phyloP scores from a whole-genome alignment of 2,329 filamentous ascomycete genomes.

The Pleurostoma richardsiae region DNA sequence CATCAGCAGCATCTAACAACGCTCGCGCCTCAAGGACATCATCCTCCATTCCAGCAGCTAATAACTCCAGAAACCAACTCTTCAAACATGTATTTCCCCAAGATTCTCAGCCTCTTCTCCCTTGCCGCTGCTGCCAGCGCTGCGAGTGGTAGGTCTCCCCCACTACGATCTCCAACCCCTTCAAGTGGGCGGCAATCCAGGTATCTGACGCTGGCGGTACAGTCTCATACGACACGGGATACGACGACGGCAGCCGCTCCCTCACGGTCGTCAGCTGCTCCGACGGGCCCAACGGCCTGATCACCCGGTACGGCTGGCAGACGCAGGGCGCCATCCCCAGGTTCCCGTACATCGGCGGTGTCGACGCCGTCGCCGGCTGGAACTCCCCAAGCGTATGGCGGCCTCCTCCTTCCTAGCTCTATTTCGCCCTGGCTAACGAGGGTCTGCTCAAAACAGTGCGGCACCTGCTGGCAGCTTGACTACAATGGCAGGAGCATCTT shows the following conservation, averaged over 20 bases:
- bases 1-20: too few relatives aligned
- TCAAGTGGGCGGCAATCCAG: too few relatives aligned
- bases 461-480: conserved; percentile 51
- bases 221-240: conserved; percentile 69
- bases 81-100: conserved; percentile 16
- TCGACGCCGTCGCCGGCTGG: conserved; percentile 46
- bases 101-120: conserved; percentile 16
- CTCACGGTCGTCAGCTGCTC: conserved; percentile 60
- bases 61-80: neutral
- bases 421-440: too few relatives aligned
- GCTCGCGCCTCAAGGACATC: too few relatives aligned
- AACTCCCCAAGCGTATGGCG: conserved; percentile 38
- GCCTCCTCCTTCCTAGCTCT: too few relatives aligned
- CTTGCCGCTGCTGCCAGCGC: conserved; percentile 17
- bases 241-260: conserved; percentile 55
- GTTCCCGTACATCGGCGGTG: conserved; percentile 53
- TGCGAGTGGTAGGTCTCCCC: conserved; percentile 12
- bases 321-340: conserved; percentile 44
- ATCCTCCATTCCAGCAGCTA: too few relatives aligned
- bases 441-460: conserved; percentile 35
- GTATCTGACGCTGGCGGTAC: conserved; percentile 17
- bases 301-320: conserved; percentile 54
- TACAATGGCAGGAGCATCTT: conserved; percentile 47
- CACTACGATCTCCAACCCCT: too few relatives aligned
- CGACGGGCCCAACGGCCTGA: conserved; percentile 62